Conservation (phyloP, 1,139 yeast species). For the Hanseniaspora uvarum region DNA sequence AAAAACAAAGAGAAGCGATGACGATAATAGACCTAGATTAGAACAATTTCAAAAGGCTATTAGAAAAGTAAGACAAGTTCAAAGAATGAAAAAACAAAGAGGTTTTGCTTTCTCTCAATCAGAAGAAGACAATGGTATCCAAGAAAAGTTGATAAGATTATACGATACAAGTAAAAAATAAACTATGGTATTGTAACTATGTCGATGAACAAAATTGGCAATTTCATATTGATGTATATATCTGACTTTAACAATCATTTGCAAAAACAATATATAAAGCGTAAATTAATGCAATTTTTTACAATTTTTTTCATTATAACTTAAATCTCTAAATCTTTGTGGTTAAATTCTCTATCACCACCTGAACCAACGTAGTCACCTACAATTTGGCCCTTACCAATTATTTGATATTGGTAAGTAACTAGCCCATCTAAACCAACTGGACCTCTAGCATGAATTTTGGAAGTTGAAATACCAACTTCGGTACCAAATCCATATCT, state of each 20-base stretch:
- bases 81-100: conserved; percentile 94
- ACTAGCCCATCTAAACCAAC: conserved; percentile 95
- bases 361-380: conserved; percentile 91
- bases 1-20: conserved; percentile 81
- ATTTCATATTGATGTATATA: too few relatives aligned
- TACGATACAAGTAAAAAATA: conserved; percentile 75
- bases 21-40: conserved; percentile 70
- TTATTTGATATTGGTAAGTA: conserved; percentile 84
- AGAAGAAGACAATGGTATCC: conserved; percentile 64
- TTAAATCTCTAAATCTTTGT: conserved; percentile 44
- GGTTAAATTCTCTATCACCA: conserved; percentile 70
- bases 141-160: conserved; percentile 80
- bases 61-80: conserved; percentile 93
- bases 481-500: conserved; percentile 98
- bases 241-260: too few relatives aligned
- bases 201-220: not conserved
- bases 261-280: too few relatives aligned
- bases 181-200: not conserved
- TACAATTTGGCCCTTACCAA: conserved; percentile 86
- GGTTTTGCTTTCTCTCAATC: conserved; percentile 98
- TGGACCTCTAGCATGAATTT: conserved; percentile 96
- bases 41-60: conserved; percentile 96
- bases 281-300: too few relatives aligned
- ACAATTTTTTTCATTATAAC: too few relatives aligned
- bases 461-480: conserved; percentile 93